Conservation (phyloP, 129 eudicot genomes). For the Centella asiatica region DNA sequence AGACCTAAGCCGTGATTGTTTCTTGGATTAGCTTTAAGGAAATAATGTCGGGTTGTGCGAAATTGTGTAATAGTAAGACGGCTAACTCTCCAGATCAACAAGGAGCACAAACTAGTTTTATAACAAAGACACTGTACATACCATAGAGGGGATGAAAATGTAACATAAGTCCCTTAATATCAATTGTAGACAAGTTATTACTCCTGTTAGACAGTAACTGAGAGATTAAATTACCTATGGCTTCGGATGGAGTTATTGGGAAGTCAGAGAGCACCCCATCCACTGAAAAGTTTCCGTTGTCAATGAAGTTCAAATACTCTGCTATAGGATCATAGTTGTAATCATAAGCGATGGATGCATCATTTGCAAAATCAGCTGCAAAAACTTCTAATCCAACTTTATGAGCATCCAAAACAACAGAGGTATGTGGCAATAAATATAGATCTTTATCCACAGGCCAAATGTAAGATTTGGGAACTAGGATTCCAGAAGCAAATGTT, state of each 20-base stretch:
- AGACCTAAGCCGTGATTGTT: too few species aligned
- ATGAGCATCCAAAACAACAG: conserved; percentile 84
- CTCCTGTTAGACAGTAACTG: neutral
- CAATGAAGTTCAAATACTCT: conserved; percentile 63
- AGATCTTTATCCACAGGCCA: conserved; percentile 44
- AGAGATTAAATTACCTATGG: conserved; percentile 40
- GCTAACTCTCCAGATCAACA: too few species aligned
- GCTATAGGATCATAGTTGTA: conserved; percentile 75
- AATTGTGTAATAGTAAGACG: too few species aligned
- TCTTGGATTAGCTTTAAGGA: too few species aligned
- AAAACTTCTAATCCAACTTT: conserved; percentile 54
- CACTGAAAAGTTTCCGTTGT: conserved; percentile 78
- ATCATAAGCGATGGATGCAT: conserved; percentile 49
- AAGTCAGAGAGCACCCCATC: conserved; percentile 92
- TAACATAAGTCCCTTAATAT: neutral
- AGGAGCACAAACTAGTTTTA: too few species aligned
- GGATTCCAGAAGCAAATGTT: conserved; percentile 73
- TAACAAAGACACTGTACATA: too few species aligned
- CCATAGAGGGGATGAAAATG: neutral
- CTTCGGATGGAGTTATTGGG: conserved; percentile 74
- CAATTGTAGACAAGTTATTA: neutral
- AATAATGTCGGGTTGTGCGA: too few species aligned
- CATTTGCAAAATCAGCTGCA: conserved; percentile 59
- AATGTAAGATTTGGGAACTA: conserved; percentile 77
- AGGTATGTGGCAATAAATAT: conserved; percentile 51